Evolutionary conservation across 768 basidiomycete genomes (phyloP), one percentile per base, ranked within the genome.

Genomic region (Glaciozyma antarctica): DNA sequence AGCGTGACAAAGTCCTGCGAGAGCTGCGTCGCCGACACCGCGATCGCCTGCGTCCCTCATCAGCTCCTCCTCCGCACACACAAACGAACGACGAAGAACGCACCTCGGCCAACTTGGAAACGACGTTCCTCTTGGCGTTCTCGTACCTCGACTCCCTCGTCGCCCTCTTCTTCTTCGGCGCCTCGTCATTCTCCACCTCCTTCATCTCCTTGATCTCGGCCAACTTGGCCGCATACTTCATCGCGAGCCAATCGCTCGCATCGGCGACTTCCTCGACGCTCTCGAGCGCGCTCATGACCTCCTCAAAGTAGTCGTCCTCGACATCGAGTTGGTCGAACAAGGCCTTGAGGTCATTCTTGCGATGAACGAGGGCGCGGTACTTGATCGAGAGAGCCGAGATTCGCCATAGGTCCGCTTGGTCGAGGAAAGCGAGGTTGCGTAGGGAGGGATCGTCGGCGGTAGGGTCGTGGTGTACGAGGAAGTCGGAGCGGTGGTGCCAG

Each of bases 401-500:
- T n/a, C 84, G 82, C 95, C 95, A 99, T 12, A 98, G 77, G 72
- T 99, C 93, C 52, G 83, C 79, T 65, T 87, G 80, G 69, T 77
- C 82, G 64, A 99, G 82, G 38, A 97, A 88, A 26, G 53, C 26
- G 30, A 17, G 63, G 59, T 26, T 58, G 3, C 15, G 52, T 49
- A 56, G 16, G 44, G 7, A 58, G 63, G 63, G 15, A 19, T 59
- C 58, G 19, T 13, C 30, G 22, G 21, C 24, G 41, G 78, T 75
- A 55, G 83, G 80, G 73, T 90, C 88, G 76, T 88, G 88, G 75
- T 87, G 83, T 54, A 85, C 84, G 72, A 98, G 86, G 73, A 88
- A 87, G 75, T 99, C 95, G 45, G 88, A 83, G 73, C 88, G 89
- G 80, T 97, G 90, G 22, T 85, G 84, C 87, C 88, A 95, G 67